phyloP scores from a whole-genome alignment of 2,329 filamentous ascomycete species.

The Bimuria novae-zelandiae region DNA sequence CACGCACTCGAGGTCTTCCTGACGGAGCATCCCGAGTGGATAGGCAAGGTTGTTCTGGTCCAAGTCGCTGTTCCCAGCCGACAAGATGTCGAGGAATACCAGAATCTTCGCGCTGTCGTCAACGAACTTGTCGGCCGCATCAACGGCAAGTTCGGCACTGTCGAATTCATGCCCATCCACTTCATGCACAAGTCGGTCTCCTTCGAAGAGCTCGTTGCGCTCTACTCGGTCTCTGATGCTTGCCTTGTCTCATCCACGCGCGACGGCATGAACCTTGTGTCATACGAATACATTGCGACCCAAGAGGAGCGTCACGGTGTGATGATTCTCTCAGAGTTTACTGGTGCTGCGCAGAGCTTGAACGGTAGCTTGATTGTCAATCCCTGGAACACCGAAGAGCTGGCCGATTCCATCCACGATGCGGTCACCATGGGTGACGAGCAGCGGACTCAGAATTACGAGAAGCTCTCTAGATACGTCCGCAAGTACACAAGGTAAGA shows the following conservation, averaged over 20 bases:
- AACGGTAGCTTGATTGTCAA: conserved; percentile 95
- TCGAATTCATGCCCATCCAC: conserved; percentile 99
- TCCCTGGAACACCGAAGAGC: conserved; percentile 97
- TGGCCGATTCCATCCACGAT: conserved; percentile 90
- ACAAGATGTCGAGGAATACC: conserved; percentile 96
- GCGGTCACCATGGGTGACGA: conserved; percentile 96
- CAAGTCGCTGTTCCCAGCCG: conserved; percentile 94
- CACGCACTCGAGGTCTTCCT: conserved; percentile 96
- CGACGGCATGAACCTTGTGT: conserved; percentile 98
- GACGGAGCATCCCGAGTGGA: conserved; percentile 96
- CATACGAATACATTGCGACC: conserved; percentile 96
- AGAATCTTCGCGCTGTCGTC: conserved; percentile 91
- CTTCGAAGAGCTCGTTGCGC: conserved; percentile 91
- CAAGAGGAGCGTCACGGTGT: conserved; percentile 89
- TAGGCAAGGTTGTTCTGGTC: conserved; percentile 93
- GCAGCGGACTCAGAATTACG: conserved; percentile 82
- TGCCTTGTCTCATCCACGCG: conserved; percentile 94
- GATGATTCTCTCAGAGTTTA: conserved; percentile 95
- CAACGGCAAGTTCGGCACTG: conserved; percentile 94
- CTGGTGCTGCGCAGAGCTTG: conserved; percentile 90
- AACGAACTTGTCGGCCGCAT: conserved; percentile 97
- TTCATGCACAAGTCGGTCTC: conserved; percentile 96
- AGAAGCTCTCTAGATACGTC: conserved; percentile 91
- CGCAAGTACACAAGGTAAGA: conserved; percentile 87
- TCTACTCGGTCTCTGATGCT: conserved; percentile 90